Base-by-base conservation (phyloP, 108 stramenopile species). In the Discostella stelligeroides region DNA sequence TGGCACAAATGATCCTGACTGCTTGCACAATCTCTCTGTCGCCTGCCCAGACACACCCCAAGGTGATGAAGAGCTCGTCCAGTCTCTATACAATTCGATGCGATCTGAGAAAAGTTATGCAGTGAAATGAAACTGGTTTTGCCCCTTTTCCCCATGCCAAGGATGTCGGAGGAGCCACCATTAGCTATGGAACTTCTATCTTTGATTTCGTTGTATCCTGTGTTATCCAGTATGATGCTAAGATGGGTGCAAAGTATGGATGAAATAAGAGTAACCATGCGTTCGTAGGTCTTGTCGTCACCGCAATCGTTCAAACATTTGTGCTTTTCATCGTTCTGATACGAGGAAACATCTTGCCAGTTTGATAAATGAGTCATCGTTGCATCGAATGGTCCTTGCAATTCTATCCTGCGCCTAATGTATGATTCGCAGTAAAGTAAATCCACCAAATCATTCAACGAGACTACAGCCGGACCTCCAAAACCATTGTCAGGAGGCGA, bases 11-110 rank as follows among this genome's bases (percentile, higher is more conserved):
- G 43, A n/a, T n/a, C n/a, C n/a, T 45, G 42, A 21, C 27, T 29
- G 28, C 29, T 61, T 50, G 42, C 54, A 45, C 23, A 23, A 42
- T 81, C 72, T 53, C 72, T 76, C 39, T 77, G 79, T 40, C 68
- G 70, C 25, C 73, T 63, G 41, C 83, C 83, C 37, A 84, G 80
- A 56, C 72, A 72, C 20, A 81, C 54, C 0, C 83, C 83, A 12
- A 80, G 72, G 54, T 81, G 75, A 68, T 84, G 80, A 38, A 84
- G 75, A 18, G 83, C 57, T 25, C 83, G 66, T 7, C 83, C 83
- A 48, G 73, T 65, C 50, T 84, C 83, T 17, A 84, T 59, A 29
- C 80, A 84, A 58, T 38, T 65, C 23, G 83, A 63, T 34, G 77
- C 70, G 42, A 77, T 68, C 0, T 64, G 57, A 2, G 80, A 53